phyloP scores from a whole-genome alignment of 306 rosid species.

The Leucaena leucocephala region DNA sequence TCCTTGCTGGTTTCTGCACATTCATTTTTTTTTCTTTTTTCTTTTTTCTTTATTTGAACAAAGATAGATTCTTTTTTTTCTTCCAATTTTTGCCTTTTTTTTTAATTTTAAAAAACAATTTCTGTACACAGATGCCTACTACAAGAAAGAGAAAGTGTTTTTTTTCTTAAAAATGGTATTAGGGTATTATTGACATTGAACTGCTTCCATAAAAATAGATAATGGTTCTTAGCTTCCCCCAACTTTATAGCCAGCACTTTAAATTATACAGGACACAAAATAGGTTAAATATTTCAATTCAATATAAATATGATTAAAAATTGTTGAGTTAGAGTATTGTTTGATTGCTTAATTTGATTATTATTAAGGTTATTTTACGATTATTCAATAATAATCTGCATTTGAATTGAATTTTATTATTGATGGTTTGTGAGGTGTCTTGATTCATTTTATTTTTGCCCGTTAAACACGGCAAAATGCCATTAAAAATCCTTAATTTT shows the following conservation, averaged over 20 bases:
- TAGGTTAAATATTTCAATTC: neutral
- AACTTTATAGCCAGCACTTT: neutral
- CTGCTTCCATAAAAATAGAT: slow-evolving; percentile 15
- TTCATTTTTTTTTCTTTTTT: slow-evolving; percentile 17
- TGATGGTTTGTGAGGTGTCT: neutral
- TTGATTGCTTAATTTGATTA: neutral
- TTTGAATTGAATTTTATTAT: neutral
- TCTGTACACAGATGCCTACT: slow-evolving; percentile 46
- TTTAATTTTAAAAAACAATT: neutral
- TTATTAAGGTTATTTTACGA: neutral
- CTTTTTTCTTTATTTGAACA: slow-evolving; percentile 11
- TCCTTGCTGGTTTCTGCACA: neutral
- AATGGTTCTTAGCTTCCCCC: neutral
- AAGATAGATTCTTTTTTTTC: neutral
- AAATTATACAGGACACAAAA: neutral
- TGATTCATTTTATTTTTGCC: neutral
- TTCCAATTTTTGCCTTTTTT: neutral
- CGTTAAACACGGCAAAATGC: neutral
- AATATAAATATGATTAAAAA: neutral
- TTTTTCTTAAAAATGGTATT: neutral
- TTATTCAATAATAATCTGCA: neutral
- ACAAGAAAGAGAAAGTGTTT: slow-evolving; percentile 31
- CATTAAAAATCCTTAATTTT: neutral
- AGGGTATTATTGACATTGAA: slow-evolving; percentile 24
- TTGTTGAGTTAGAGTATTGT: neutral